Base-by-base conservation (phyloP, 441 rosid genomes). In the Adansonia gregorii region DNA sequence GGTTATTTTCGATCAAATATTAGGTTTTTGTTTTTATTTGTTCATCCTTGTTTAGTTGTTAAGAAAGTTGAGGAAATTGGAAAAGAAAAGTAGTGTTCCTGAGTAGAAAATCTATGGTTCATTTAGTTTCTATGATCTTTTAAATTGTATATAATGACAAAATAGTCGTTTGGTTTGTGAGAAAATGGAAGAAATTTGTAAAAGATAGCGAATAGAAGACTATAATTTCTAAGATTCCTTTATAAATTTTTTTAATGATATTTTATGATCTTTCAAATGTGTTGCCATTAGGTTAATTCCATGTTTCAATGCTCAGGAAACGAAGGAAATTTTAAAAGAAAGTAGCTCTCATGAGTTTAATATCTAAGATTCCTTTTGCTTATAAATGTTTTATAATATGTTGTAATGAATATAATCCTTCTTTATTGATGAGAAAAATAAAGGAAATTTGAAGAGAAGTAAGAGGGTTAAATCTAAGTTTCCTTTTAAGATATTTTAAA, bases 81-180 rank as follows among this genome's bases (percentile, higher is more conserved):
- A 48, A 66, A 17, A 60, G 66, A 43, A 60, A 60, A 20, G 64
- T 22, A 2, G 66, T 24, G 41, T 24, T 60, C 35, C 1, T 60
- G 35, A 10, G 41, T 24, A 10, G 39, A 27, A 27, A 8, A 20
- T 6, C 10, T 46, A 20, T 46, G 56, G 55, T 68, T 48, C 35
- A 6, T 68, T 67, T 43, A 9, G 71, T 3, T 67, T 48, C 17
- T 54, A 9, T 52, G 24, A 70, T 70, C 15, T 70, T 27, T 70
- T 27, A 15, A 70, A 51, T 11, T 27, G 61, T 51, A 46, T 52
- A 70, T 14, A 8, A 46, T 27, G 60, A 52, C 52, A 24, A 51
- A 46, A 15, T 70, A 17, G 46, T 72, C 39, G 64, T 39, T 55
- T 15, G 17, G 35, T 24, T 27, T 55, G 3, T 72, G 31, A 17